These are phyloP conservation scores for Bryoerythrophyllum caledonicum DNA, from an alignment of 225 moss, liverwort and hornwort genomes.

Conservation along the genomic window DNA sequence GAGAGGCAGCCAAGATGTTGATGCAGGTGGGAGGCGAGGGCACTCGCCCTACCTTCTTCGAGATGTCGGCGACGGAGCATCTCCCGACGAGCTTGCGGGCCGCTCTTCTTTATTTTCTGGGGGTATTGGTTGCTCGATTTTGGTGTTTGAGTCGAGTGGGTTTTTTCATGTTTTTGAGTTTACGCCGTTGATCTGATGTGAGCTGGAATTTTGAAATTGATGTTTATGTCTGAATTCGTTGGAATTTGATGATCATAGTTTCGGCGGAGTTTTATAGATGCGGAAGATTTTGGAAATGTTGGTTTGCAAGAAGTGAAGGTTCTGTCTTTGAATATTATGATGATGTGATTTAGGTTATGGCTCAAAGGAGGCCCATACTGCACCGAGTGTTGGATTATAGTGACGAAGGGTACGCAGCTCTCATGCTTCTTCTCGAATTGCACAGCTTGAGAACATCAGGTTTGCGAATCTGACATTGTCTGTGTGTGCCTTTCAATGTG, in stretches of 20 bases:
- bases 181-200: background rate
- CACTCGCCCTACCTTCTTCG: slow-evolving; percentile 95
- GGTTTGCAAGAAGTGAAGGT: background rate
- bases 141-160: background rate
- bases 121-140: slow-evolving; percentile 48
- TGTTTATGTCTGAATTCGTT: background rate
- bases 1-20: slow-evolving; percentile 61
- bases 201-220: slow-evolving; percentile 3
- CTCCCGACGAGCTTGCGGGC: slow-evolving; percentile 91
- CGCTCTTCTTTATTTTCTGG: slow-evolving; percentile 92
- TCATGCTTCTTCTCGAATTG: slow-evolving; percentile 88
- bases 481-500: background rate
- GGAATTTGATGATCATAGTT: background rate
- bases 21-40: slow-evolving; percentile 99
- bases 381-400: slow-evolving; percentile 95
- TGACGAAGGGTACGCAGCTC: slow-evolving; percentile 88
- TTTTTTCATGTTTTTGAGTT: background rate
- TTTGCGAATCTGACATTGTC: slow-evolving; percentile 24
- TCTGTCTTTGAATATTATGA: background rate
- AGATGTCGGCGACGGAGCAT: slow-evolving; percentile 97
- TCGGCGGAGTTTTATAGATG: background rate
- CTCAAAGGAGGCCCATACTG: slow-evolving; percentile 88
- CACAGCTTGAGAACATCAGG: slow-evolving; percentile 89
- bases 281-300: background rate
- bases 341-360: slow-evolving; percentile 99